Percentiles rank a stretch among this genome's conserved stretches.
phyloP scores from a whole-genome alignment of 2,329 filamentous ascomycete genomes.

The Penicillium sp. region DNA sequence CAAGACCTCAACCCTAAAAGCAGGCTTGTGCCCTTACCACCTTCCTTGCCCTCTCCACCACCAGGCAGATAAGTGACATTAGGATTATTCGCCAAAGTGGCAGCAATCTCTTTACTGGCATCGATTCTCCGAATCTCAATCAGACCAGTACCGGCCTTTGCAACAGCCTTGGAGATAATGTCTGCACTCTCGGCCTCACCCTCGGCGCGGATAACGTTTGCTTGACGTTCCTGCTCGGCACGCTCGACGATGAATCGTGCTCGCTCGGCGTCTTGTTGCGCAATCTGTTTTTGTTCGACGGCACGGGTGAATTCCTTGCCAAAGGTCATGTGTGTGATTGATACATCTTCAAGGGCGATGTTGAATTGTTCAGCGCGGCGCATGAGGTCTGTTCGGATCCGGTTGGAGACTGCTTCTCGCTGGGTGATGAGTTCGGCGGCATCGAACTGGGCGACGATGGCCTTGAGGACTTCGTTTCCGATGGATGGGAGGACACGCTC shows the following conservation, averaged over 20 bases:
- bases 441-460: slow-evolving; percentile 98
- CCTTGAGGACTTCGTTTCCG: slow-evolving; percentile 98
- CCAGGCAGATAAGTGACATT: slow-evolving; percentile 94
- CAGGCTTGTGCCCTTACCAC: slow-evolving; percentile 62
- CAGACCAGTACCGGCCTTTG: slow-evolving; percentile 87
- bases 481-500: slow-evolving; percentile 97
- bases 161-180: slow-evolving; percentile 88
- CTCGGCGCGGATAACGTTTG: slow-evolving; percentile 96
- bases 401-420: slow-evolving; percentile 91
- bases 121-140: slow-evolving; percentile 97
- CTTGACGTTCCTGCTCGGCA: slow-evolving; percentile 97
- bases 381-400: slow-evolving; percentile 87
- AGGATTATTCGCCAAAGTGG: slow-evolving; percentile 82
- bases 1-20: slow-evolving; percentile 62
- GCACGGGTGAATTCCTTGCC: slow-evolving; percentile 98
- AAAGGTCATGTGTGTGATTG: slow-evolving; percentile 99
- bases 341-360: slow-evolving; percentile 97
- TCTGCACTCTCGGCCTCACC: slow-evolving; percentile 96
- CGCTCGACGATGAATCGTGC: slow-evolving; percentile 98
- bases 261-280: slow-evolving; percentile 96
- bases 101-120: slow-evolving; percentile 91
- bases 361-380: slow-evolving; percentile 96
- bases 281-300: slow-evolving; percentile 99
- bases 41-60: slow-evolving; percentile 50
- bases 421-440: slow-evolving; percentile 98